A percentile compares a stretch with the other conserved stretches of the same genome.
These are phyloP conservation scores for Otatea glauca DNA, from an alignment of 176 grass and related monocot genomes.

Conservation along the genomic window DNA sequence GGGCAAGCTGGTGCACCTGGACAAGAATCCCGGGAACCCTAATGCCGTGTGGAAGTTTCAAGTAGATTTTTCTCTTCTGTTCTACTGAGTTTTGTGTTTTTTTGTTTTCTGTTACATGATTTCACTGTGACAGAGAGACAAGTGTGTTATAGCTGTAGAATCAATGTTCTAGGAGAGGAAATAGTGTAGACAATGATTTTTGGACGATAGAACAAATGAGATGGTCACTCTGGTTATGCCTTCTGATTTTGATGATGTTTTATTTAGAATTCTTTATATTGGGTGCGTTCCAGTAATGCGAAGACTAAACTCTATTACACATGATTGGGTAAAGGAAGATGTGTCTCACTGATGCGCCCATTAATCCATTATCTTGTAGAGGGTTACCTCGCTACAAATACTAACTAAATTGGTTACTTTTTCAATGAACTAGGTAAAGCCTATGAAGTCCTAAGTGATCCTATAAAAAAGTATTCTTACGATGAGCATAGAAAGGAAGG, in stretches of 20 bases:
- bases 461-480: too few species aligned
- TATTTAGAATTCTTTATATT: background rate
- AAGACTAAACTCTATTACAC: too few species aligned
- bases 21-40: conserved; percentile 85
- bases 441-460: too few species aligned
- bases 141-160: background rate
- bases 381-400: too few species aligned
- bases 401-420: too few species aligned
- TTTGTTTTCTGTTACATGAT: background rate
- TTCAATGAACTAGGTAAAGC: too few species aligned
- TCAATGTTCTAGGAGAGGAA: background rate
- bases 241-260: background rate
- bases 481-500: too few species aligned
- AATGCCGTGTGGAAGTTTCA: conserved; percentile 78
- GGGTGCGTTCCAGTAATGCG: background rate
- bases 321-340: too few species aligned
- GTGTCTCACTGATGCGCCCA: too few species aligned
- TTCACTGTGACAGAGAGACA: background rate
- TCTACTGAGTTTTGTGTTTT: background rate
- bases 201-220: background rate
- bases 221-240: background rate
- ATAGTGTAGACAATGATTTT: background rate
- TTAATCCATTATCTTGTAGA: too few species aligned
- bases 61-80: conserved; percentile 25
- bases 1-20: conserved; percentile 87